Base-by-base conservation (phyloP, 1,284 basidiomycete species). In the Cerioporus squamosus region DNA sequence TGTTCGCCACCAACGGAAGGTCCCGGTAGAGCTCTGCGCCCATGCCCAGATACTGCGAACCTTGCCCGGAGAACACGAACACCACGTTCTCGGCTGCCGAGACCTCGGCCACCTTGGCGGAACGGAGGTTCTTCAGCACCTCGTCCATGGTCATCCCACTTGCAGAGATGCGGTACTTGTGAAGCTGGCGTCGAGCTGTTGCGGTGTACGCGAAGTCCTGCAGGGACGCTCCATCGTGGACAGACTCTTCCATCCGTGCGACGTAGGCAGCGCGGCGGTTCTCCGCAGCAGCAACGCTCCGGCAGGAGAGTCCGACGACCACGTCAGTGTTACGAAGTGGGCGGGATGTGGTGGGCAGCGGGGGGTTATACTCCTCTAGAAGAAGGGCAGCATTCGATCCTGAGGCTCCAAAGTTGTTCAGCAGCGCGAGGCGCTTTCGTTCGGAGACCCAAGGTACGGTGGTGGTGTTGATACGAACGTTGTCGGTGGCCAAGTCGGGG, bases 361-460 rank as follows among this genome's bases (percentile, higher is more conserved):
- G n/a, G 31, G 59, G 9, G 29, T 39, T 5, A 36, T 55, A 61
- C 47, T 90, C 88, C 62, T 90, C 85, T 1, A 91, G 65, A 6
- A 91, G 53, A 14, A 88, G 64, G 0, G 86, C 82, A 1, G 80
- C 79, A 58, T 91, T 91, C 10, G 88, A 89, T 0, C 89, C 89
- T 20, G 88, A 79, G 0, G 88, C 88, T 18, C 89, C 89, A 63
- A 90, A 91, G 65, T 90, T 91, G 64, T 88, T 90, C 48, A 91
- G 74, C 18, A 90, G 64, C 0, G 87, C 87, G 4, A 85, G 63
- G 4, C 87, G 78, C 4, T 72, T 69, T 17, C 64, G 65, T 3
- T 71, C 65, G 14, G 74, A 67, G 10, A 51, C 45, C 87, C 88
- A 90, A 2, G 74, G 66, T 0, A 69, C 64, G 0, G 73, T 60